Evolutionary conservation across 208 protist genomes (phyloP).

Genomic region (Leishmania gerbilli): DNA sequence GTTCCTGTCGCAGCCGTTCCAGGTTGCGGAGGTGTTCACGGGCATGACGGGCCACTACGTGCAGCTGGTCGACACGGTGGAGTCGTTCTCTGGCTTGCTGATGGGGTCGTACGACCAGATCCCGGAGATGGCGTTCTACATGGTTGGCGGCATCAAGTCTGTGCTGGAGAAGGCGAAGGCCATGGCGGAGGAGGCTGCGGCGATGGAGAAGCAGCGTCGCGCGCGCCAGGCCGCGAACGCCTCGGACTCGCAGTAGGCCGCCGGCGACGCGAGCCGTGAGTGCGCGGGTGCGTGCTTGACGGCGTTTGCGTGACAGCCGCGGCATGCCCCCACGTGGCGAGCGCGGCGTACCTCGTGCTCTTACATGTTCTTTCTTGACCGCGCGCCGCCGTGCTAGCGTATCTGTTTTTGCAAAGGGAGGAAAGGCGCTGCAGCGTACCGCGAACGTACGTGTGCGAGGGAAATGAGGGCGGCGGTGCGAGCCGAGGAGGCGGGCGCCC

Average conservation of each 20-base stretch:
- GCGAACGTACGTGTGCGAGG: too few species aligned
- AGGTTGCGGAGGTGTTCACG: slow-evolving; percentile 98
- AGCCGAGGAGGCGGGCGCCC: too few species aligned
- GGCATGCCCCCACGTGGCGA: background rate
- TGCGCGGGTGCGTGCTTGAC: background rate
- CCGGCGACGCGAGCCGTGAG: background rate
- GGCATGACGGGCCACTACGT: slow-evolving; percentile 96
- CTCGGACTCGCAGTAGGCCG: slow-evolving; percentile 16
- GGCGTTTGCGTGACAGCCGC: background rate
- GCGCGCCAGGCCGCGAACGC: slow-evolving; percentile 43
- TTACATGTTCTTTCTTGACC: background rate
- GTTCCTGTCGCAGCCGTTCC: slow-evolving; percentile 99
- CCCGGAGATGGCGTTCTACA: slow-evolving; percentile 98
- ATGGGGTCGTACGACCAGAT: slow-evolving; percentile 96
- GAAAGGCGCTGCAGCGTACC: too few species aligned
- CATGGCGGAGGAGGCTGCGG: slow-evolving; percentile 84
- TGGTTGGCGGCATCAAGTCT: slow-evolving; percentile 96
- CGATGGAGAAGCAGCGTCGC: slow-evolving; percentile 65
- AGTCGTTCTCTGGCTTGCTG: slow-evolving; percentile 94
- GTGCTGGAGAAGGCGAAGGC: slow-evolving; percentile 93
- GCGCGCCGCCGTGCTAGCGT: too few species aligned
- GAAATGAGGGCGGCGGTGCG: too few species aligned
- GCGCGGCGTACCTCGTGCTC: background rate
- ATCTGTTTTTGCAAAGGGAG: too few species aligned
- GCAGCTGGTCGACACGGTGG: slow-evolving; percentile 93